Evolutionary conservation across 116 monocot genomes (phyloP), one percentile per base, ranked within the genome.

Genomic region (Dioscorea cayenensis): DNA sequence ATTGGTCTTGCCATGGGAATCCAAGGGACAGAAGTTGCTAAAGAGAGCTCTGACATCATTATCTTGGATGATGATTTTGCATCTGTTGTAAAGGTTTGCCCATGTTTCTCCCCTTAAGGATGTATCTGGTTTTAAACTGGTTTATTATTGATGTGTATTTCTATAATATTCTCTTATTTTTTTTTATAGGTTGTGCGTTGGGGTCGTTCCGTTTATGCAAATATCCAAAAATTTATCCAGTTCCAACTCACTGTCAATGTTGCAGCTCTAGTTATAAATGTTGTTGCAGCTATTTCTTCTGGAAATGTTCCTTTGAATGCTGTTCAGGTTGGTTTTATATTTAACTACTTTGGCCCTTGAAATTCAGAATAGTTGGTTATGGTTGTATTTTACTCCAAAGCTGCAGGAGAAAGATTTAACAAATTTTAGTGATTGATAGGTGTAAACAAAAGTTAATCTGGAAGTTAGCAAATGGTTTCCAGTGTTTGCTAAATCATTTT

Each of bases 221-320:
- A 88, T 77, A 88, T 88, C 11, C 88, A 88, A 70, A 88, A 88
- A 72, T 88, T 88, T 71, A 88, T 88, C 51, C 88, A 88, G 77
- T 95, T 95, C 72, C 95, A 95, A 68, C 84, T 95, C 51, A 95
- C 95, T 7, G 95, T 95, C 52, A 95, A 95, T 60, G 83, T 86
- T 28, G 91, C 95, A 38, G 95, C 95, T 10, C 83, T 95, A 64
- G 58, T 81, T 5, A 89, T 91, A 69, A 95, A 95, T 76, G 82
- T 95, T 64, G 86, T 95, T 72, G 89, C 95, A 49, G 89, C 91
- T 49, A 60, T 86, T 68, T 75, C 79, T 35, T 86, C 91, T 49
- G 95, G 95, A 21, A 76, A 80, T 8, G 84, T 94, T 70, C 94
- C 94, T 25, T 50, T 94, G 60, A 94, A 83, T 71, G 82, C 90